phyloP scores from a whole-genome alignment of 2,329 filamentous ascomycete species.

The Trichoderma atroviride region DNA sequence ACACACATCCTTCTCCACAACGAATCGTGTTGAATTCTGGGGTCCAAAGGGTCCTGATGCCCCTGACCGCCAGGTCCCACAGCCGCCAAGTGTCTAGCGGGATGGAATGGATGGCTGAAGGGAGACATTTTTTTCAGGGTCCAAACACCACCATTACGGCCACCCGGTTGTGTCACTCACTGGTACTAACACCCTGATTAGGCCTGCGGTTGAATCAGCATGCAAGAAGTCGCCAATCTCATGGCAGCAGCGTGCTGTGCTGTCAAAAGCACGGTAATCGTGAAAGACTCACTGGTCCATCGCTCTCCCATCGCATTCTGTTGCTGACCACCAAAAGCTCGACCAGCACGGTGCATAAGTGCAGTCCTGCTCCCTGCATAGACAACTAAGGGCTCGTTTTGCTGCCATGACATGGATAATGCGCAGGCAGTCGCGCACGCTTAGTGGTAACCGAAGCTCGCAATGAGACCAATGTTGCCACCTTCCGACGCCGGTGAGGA shows the following conservation, averaged over 20 bases:
- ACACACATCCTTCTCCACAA: not conserved
- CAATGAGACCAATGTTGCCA: slow-evolving; percentile 16
- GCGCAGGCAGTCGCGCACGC: slow-evolving; percentile 1
- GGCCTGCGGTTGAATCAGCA: not conserved
- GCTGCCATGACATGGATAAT: slow-evolving; percentile 3
- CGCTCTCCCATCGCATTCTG: not conserved
- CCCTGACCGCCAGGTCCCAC: slow-evolving; percentile 7
- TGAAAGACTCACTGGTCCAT: not conserved
- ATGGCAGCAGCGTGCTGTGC: not conserved
- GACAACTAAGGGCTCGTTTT: not conserved
- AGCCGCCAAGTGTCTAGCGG: slow-evolving; percentile 18
- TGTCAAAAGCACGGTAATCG: not conserved
- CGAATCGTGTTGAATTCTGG: slow-evolving; percentile 19
- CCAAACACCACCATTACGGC: slow-evolving; percentile 4
- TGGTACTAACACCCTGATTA: not conserved
- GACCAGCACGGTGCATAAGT: slow-evolving; percentile 7
- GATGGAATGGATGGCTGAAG: slow-evolving; percentile 8
- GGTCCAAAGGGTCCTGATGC: slow-evolving; percentile 18
- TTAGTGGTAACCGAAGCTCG: not conserved
- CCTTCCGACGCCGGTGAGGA: slow-evolving; percentile 20
- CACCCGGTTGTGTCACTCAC: not conserved
- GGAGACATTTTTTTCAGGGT: slow-evolving; percentile 12
- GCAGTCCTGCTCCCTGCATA: slow-evolving; percentile 14
- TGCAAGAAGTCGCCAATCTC: not conserved
- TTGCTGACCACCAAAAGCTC: slow-evolving; percentile 20